Percentiles rank a stretch among this genome's conserved stretches.
These are phyloP conservation scores for Hirschfeldia incana DNA, from an alignment of 345 rosid species.

Conservation along the genomic window DNA sequence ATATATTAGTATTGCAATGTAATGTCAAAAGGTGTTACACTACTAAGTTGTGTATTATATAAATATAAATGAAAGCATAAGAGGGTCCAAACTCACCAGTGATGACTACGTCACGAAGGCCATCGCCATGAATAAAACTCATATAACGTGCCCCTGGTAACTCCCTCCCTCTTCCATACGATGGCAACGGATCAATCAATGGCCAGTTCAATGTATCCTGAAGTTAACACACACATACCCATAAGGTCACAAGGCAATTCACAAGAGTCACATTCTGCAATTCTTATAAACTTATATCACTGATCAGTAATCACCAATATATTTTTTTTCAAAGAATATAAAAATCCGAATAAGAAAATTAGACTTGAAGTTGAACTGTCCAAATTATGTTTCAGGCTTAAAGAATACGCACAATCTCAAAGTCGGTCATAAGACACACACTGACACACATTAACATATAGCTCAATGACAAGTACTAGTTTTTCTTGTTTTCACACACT, in stretches of 20 bases:
- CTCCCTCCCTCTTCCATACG: conserved; percentile 98
- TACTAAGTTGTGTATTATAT: neutral
- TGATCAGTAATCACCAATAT: neutral
- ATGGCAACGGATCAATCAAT: conserved; percentile 78
- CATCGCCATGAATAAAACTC: conserved; percentile 97
- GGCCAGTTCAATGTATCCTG: conserved; percentile 88
- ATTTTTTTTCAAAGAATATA: neutral
- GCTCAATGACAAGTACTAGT: neutral
- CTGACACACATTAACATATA: neutral
- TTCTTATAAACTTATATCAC: neutral
- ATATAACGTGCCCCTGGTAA: conserved; percentile 79
- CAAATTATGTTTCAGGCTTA: neutral
- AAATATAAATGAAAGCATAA: neutral
- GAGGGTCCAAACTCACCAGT: conserved; percentile 58
- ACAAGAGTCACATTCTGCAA: neutral
- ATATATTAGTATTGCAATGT: neutral
- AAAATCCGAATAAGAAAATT: neutral
- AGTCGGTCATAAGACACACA: neutral
- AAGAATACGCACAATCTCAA: neutral
- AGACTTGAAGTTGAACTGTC: neutral
- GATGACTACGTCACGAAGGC: conserved; percentile 76
- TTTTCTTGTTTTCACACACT: neutral
- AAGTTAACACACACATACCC: conserved; percentile 31
- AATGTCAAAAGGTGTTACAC: neutral
- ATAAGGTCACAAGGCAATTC: neutral